phyloP scores from a whole-genome alignment of 2,329 filamentous ascomycete genomes.

The Microdochium nivale region DNA sequence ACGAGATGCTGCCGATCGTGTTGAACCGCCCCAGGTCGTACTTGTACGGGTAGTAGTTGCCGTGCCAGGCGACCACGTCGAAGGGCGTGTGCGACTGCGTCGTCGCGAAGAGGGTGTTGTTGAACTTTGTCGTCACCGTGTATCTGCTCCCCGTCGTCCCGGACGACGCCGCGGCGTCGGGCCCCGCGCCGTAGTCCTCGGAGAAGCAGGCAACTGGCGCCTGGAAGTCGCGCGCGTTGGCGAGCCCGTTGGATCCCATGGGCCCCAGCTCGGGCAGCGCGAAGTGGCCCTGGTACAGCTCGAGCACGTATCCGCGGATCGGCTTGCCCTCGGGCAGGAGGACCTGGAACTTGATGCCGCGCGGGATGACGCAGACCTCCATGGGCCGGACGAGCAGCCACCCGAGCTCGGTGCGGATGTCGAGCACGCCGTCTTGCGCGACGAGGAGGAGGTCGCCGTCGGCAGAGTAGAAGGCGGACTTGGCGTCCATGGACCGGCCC shows the following conservation, averaged over 20 bases:
- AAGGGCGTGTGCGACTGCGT: slow-evolving; percentile 57
- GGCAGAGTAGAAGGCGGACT: slow-evolving; percentile 67
- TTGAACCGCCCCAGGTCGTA: slow-evolving; percentile 63
- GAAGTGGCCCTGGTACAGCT: slow-evolving; percentile 54
- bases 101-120: slow-evolving; percentile 52
- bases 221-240: slow-evolving; percentile 58
- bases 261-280: slow-evolving; percentile 54
- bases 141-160: slow-evolving; percentile 22
- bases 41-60: slow-evolving; percentile 63
- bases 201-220: slow-evolving; percentile 53
- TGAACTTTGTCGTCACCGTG: slow-evolving; percentile 50
- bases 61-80: slow-evolving; percentile 65
- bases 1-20: slow-evolving; percentile 57
- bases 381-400: slow-evolving; percentile 55
- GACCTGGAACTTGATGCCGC: slow-evolving; percentile 57
- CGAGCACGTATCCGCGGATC: slow-evolving; percentile 56
- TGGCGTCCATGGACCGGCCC: slow-evolving; percentile 60
- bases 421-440: slow-evolving; percentile 54
- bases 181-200: slow-evolving; percentile 32
- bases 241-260: slow-evolving; percentile 54
- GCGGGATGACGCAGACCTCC: slow-evolving; percentile 59
- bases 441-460: slow-evolving; percentile 64
- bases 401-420: slow-evolving; percentile 62
- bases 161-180: slow-evolving; percentile 20
- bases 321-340: slow-evolving; percentile 29